A percentile compares a stretch with the other conserved stretches of the same genome.
These are phyloP conservation scores for Elasticomyces elasticus DNA, from an alignment of 495 filamentous ascomycete species.

Conservation along the genomic window DNA sequence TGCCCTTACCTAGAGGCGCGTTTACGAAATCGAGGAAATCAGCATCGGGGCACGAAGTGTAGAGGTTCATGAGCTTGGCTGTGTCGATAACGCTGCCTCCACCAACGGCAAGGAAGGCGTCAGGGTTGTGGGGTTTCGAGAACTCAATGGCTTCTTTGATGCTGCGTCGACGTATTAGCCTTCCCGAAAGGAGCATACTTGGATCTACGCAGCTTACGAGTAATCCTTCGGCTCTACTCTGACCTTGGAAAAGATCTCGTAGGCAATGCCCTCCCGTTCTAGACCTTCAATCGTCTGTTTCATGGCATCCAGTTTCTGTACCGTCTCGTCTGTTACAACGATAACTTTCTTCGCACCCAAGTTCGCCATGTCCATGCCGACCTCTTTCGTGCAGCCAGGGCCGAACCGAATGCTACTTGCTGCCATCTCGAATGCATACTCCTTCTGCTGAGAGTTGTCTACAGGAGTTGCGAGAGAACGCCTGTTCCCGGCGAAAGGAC, in stretches of 20 bases:
- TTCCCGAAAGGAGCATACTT: neutral
- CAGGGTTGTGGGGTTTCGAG: slow-evolving; percentile 63
- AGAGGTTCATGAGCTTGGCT: slow-evolving; percentile 96
- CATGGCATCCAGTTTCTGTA: slow-evolving; percentile 74
- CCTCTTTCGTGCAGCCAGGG: slow-evolving; percentile 84
- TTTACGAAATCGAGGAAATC: slow-evolving; percentile 97
- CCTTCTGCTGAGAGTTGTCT: slow-evolving; percentile 64
- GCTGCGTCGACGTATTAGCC: slow-evolving; percentile 31
- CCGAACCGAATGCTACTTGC: slow-evolving; percentile 90
- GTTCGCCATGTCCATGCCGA: slow-evolving; percentile 98
- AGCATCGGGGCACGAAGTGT: slow-evolving; percentile 74
- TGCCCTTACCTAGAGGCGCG: slow-evolving; percentile 80
- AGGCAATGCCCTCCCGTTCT: slow-evolving; percentile 64
- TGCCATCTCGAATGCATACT: slow-evolving; percentile 98
- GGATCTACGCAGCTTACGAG: slow-evolving; percentile 45
- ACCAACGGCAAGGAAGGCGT: slow-evolving; percentile 88
- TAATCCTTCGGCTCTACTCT: slow-evolving; percentile 87
- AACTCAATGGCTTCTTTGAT: slow-evolving; percentile 82
- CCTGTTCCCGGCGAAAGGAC: slow-evolving; percentile 38
- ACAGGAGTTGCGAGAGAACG: slow-evolving; percentile 63
- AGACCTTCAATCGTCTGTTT: slow-evolving; percentile 70
- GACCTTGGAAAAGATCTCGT: slow-evolving; percentile 66
- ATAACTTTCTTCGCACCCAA: slow-evolving; percentile 76
- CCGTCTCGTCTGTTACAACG: slow-evolving; percentile 78
- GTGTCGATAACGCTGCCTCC: slow-evolving; percentile 76